Evolutionary conservation across 1,284 basidiomycete genomes (phyloP).

Genomic region (Ganoderma sinense): DNA sequence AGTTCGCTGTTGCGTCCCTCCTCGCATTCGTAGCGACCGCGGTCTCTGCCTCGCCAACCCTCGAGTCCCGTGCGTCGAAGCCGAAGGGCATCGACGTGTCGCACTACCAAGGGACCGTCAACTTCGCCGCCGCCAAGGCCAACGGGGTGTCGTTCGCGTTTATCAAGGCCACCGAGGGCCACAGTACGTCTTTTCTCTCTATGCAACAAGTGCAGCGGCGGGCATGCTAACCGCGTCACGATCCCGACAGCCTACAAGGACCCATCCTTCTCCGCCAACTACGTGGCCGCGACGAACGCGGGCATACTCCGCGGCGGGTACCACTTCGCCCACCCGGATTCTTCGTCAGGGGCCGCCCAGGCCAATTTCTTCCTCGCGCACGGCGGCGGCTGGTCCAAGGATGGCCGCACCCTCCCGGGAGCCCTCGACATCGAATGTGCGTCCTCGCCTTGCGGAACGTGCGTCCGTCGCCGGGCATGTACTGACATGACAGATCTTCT

Average conservation of each 20-base stretch:
- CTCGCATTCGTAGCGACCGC: constrained; percentile 8
- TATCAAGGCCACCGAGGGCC: constrained; percentile 79
- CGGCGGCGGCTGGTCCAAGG: constrained; percentile 67
- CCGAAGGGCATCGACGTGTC: constrained; percentile 66
- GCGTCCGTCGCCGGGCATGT: background rate
- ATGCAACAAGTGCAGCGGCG: background rate
- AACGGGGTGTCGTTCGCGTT: constrained; percentile 68
- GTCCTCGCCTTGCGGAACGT: constrained; percentile 22
- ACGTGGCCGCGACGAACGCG: constrained; percentile 60
- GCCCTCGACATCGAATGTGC: constrained; percentile 71
- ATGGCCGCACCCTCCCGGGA: constrained; percentile 70
- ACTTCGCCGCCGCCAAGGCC: constrained; percentile 62
- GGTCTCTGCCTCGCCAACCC: constrained; percentile 24
- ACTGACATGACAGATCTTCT: background rate
- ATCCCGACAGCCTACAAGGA: constrained; percentile 44
- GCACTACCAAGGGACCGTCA: constrained; percentile 56
- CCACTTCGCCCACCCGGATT: constrained; percentile 66
- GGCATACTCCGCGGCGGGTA: constrained; percentile 66
- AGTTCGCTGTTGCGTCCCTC: constrained; percentile 16
- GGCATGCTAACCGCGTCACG: background rate
- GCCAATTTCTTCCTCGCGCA: constrained; percentile 67
- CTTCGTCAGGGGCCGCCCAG: constrained; percentile 62
- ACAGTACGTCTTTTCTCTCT: constrained; percentile 43
- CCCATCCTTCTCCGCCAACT: constrained; percentile 57
- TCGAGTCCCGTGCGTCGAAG: constrained; percentile 47